Evolutionary conservation across 352 stramenopile species (phyloP).

Genomic region (Proteromonas lacertae): DNA sequence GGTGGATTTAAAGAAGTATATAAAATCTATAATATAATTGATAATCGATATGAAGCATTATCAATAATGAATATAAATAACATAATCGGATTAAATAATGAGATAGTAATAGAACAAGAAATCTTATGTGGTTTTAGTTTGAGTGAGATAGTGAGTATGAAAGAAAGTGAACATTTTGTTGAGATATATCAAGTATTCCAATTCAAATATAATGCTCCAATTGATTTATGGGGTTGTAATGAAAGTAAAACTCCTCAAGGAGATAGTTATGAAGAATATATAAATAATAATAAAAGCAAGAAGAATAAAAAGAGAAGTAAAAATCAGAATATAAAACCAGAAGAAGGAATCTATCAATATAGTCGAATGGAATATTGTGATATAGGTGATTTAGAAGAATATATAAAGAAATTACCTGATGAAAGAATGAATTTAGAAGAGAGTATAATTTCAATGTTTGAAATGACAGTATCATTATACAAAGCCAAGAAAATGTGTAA

Average conservation of each 20-base stretch:
- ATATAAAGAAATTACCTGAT: conserved; percentile 33
- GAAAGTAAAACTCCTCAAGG: background rate
- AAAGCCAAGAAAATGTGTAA: conserved; percentile 39
- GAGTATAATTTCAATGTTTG: conserved; percentile 40
- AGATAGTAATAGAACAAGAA: too few relatives aligned
- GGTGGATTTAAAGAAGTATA: too few relatives aligned
- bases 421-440: conserved; percentile 25
- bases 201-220: conserved; percentile 23
- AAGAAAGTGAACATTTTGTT: too few relatives aligned
- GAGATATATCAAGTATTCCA: conserved; percentile 18
- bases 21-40: too few relatives aligned
- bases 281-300: too few relatives aligned
- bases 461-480: conserved; percentile 81
- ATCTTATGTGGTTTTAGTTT: too few relatives aligned
- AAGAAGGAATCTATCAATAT: conserved; percentile 42
- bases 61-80: too few relatives aligned
- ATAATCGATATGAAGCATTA: too few relatives aligned
- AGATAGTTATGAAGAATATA: background rate
- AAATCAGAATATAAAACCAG: too few relatives aligned
- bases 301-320: too few relatives aligned
- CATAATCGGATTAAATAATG: too few relatives aligned
- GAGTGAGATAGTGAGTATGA: too few relatives aligned
- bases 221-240: background rate
- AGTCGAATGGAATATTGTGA: conserved; percentile 92
- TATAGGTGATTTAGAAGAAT: conserved; percentile 72